These are phyloP conservation scores for Penicillium sp. DNA, from an alignment of 2,329 filamentous ascomycete species.

Conservation along the genomic window DNA sequence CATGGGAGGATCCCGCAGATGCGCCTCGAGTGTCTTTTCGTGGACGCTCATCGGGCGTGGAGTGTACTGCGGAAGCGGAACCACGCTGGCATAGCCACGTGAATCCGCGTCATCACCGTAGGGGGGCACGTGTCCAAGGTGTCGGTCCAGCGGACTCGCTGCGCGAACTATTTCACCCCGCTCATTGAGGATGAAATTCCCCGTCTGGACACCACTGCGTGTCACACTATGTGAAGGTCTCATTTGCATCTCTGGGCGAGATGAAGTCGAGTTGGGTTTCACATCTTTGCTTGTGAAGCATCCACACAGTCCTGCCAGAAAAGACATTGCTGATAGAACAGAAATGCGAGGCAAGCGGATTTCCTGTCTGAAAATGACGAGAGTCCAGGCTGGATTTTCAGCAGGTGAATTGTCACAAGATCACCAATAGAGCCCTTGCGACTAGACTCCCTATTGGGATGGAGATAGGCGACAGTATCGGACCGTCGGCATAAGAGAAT, in stretches of 20 bases:
- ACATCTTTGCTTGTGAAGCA: slow-evolving; percentile 17
- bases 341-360: neutral
- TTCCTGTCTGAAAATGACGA: neutral
- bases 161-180: slow-evolving; percentile 16
- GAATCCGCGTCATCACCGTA: slow-evolving; percentile 20
- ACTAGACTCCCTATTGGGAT: no score
- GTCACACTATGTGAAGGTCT: slow-evolving; percentile 1
- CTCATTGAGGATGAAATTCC: slow-evolving; percentile 13
- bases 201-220: slow-evolving; percentile 16
- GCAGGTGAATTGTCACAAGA: no score
- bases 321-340: slow-evolving; percentile 15
- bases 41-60: slow-evolving; percentile 33
- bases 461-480: no score
- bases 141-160: slow-evolving; percentile 2
- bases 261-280: neutral
- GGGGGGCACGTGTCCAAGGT: slow-evolving; percentile 13
- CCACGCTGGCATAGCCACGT: slow-evolving; percentile 28
- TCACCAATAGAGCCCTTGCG: no score
- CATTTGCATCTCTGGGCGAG: slow-evolving; percentile 11
- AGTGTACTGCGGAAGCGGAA: slow-evolving; percentile 38
- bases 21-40: slow-evolving; percentile 36
- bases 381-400: no score
- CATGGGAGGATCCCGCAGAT: slow-evolving; percentile 27
- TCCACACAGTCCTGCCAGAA: slow-evolving; percentile 21
- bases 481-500: no score